Base-by-base conservation (phyloP, 768 basidiomycete genomes). In the Agaricus subrufescens region DNA sequence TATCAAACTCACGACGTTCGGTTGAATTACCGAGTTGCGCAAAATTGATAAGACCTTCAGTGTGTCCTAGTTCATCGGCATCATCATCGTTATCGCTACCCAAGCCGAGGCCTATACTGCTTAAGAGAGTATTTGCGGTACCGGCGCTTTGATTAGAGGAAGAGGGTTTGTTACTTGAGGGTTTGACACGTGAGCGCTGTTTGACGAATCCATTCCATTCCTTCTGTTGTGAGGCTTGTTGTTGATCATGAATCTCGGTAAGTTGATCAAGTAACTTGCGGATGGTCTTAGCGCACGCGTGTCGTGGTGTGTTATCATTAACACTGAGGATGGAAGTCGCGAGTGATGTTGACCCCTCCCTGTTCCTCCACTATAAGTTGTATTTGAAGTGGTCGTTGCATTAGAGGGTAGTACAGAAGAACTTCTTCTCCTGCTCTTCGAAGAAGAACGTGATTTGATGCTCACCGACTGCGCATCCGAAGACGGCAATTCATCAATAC, bases 131-230 rank as follows among this genome's bases (percentile, higher is more conserved):
- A 4, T 87, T 87, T 0, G 87, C 88, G 0, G 84, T 84, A 0
- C 80, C 78, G 0, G 75, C 73, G 4, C 65, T 15, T 34, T 43
- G 29, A 31, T 27, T 52, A 14, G 48, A 45, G 26, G 55, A 43
- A 29, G 47, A 43, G 11, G 55, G 30, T 55, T 76, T 73, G 12
- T 46, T 54, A 29, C 53, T 47, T 10, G 67, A 60, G 23, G 71
- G 62, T 62, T 71, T 74, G 47, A 71, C 73, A 61, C 79, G 82
- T 61, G 70, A 82, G 49, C 88, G 74, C 61, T 87, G 82, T 59
- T 81, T 85, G 15, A 98, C 82, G 66, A 95, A 98, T 0, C 75
- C 80, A 58, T 96, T 93, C 96, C 97, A 98, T 54, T 89, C 91
- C 58, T 83, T 83, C 53, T 86, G 76, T 60, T 82, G 86, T 8